Percentiles rank a stretch among this genome's conserved stretches.
Evolutionary conservation across 2,329 filamentous ascomycete genomes (phyloP).

Genomic region (Knoxdaviesia proteae): DNA sequence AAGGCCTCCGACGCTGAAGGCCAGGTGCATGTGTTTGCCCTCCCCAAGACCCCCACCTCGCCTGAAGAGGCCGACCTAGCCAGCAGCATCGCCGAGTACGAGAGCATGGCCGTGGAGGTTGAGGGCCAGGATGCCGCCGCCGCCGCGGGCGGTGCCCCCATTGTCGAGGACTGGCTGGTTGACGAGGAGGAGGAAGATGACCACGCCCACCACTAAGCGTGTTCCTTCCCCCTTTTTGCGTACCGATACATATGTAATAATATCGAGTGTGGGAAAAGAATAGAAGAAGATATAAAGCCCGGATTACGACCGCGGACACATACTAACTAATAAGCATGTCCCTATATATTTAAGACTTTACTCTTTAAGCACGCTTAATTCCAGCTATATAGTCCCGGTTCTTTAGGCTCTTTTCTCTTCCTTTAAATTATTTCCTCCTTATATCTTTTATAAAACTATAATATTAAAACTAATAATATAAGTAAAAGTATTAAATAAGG

Average conservation of each 20-base stretch:
- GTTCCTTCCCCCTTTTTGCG: neutral
- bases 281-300: too few species aligned
- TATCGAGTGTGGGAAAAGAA: neutral
- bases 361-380: neutral
- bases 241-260: neutral
- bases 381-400: neutral
- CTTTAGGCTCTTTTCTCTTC: neutral
- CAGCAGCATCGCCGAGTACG: slow-evolving; percentile 81
- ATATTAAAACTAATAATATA: too few species aligned
- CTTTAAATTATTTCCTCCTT: slow-evolving; percentile 2
- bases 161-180: slow-evolving; percentile 58
- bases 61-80: slow-evolving; percentile 91
- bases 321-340: too few species aligned
- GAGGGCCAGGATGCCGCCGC: slow-evolving; percentile 58
- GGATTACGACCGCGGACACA: too few species aligned
- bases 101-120: slow-evolving; percentile 81
- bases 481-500: too few species aligned
- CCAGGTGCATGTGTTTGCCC: slow-evolving; percentile 70
- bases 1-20: slow-evolving; percentile 77
- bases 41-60: slow-evolving; percentile 64
- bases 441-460: neutral
- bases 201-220: slow-evolving; percentile 22
- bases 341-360: too few species aligned
- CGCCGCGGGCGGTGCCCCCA: slow-evolving; percentile 35
- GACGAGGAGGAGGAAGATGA: slow-evolving; percentile 45